Evolutionary conservation across 768 basidiomycete genomes (phyloP), one percentile per base, ranked within the genome.

Genomic region (Gyrodon lividus): DNA sequence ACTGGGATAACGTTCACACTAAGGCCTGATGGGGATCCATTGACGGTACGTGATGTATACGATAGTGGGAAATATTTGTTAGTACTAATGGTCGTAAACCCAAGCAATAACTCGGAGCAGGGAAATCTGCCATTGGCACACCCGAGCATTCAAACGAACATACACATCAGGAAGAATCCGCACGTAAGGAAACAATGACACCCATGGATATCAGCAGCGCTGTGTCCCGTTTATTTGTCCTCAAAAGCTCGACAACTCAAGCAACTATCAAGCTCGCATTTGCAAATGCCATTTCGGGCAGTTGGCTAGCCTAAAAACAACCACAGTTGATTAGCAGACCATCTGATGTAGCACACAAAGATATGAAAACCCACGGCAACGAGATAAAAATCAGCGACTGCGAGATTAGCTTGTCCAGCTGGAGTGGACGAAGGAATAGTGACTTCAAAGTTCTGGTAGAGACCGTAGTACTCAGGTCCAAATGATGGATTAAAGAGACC

Each of bases 391-490:
- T 71, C 68, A 16, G 60, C 63, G 5, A 69, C 67, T 17, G 61
- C 63, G 8, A 75, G 56, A 51, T 69, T 68, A 7, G 67, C 70
- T 22, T 47, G 35, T 4, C 72, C 73, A 34, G 63, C 61, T 2
- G 50, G n/a, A 9, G 63, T 48, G 2, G 19, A 42, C 10, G 62
- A 19, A 2, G 76, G 75, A 22, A 77, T 61, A n/a, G 55, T 58
- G n/a, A 77, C 63, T 30, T 70, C 66, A 52, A 73, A 75, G 47
- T 74, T 71, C 51, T 77, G 68, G 59, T 73, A 66, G 19, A 72
- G 71, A 50, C 68, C 68, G 35, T 26, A 40, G 1, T 61, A 59
- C 9, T 55, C 62, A 6, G 48, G 44, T 6, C 62, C 41, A 24
- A 65, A 59, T 48, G 69, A 50, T 0, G 77, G 76, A 31, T 70